phyloP scores from a whole-genome alignment of 371 early-diverging fungal genomes.

The Nematocida sp. region DNA sequence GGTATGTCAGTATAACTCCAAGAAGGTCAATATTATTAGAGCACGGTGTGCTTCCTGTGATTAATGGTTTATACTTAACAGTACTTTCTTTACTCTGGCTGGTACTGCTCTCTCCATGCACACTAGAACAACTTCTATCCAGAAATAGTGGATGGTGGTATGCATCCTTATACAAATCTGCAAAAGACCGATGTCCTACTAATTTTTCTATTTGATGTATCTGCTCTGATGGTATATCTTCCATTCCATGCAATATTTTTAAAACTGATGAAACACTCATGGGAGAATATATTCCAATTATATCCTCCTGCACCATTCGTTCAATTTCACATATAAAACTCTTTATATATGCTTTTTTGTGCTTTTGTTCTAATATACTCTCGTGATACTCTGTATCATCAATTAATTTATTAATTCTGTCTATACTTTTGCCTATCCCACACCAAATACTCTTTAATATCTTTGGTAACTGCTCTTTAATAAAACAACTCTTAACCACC shows the following conservation, averaged over 20 bases:
- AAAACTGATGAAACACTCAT: not conserved
- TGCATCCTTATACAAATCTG: not conserved
- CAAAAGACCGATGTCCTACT: not conserved
- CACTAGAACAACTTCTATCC: not conserved
- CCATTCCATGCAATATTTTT: not conserved
- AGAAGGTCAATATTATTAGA: not conserved
- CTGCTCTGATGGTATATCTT: not conserved
- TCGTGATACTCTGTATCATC: not conserved
- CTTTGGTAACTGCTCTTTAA: not conserved
- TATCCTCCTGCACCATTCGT: not conserved
- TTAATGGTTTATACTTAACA: not conserved
- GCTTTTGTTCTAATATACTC: not conserved
- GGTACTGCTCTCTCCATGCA: not conserved
- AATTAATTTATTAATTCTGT: not conserved
- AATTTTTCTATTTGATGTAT: not conserved
- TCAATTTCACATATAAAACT: not conserved
- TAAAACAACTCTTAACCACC: not conserved
- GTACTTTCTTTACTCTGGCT: not conserved
- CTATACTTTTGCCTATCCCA: not conserved
- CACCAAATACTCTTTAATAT: not conserved
- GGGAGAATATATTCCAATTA: not conserved
- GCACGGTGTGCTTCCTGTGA: not conserved
- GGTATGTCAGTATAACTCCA: constrained; percentile 1
- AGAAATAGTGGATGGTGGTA: not conserved
- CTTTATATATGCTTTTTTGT: not conserved